phyloP scores from a whole-genome alignment of 139 green algal genomes.

The Tetradesmus lagerheimii region DNA sequence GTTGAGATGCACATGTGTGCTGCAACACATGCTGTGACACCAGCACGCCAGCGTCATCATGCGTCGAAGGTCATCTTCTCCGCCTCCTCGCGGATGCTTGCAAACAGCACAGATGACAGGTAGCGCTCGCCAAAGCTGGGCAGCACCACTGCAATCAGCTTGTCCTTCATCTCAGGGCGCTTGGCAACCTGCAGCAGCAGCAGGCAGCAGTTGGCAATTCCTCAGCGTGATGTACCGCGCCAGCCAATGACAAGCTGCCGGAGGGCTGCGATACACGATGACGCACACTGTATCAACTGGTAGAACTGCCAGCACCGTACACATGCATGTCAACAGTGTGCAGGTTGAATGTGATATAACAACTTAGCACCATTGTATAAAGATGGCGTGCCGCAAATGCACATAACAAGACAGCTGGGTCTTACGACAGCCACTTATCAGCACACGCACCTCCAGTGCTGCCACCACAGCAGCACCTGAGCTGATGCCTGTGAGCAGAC shows the following conservation, averaged over 20 bases:
- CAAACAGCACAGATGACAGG: constrained; percentile 92
- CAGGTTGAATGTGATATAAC: too few species aligned
- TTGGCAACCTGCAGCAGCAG: constrained; percentile 77
- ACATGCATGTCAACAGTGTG: too few species aligned
- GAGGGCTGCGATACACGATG: background rate
- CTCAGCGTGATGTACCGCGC: too few species aligned
- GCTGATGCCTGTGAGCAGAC: constrained; percentile 93
- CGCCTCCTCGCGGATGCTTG: constrained; percentile 83
- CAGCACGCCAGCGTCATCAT: constrained; percentile 21
- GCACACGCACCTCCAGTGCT: constrained; percentile 60
- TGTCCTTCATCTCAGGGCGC: constrained; percentile 89
- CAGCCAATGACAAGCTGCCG: too few species aligned
- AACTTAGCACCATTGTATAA: too few species aligned
- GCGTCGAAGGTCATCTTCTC: constrained; percentile 87
- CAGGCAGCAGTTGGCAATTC: constrained; percentile 6
- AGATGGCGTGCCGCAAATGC: too few species aligned
- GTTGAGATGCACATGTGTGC: too few species aligned
- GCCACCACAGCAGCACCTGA: constrained; percentile 81
- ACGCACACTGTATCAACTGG: background rate
- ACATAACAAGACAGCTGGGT: too few species aligned
- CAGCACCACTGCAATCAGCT: constrained; percentile 88
- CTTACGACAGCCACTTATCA: background rate
- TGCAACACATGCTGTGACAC: background rate
- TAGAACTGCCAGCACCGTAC: background rate
- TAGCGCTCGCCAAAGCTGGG: constrained; percentile 95